Base-by-base conservation (phyloP, 1,284 basidiomycete genomes). In the Ganoderma sp. region DNA sequence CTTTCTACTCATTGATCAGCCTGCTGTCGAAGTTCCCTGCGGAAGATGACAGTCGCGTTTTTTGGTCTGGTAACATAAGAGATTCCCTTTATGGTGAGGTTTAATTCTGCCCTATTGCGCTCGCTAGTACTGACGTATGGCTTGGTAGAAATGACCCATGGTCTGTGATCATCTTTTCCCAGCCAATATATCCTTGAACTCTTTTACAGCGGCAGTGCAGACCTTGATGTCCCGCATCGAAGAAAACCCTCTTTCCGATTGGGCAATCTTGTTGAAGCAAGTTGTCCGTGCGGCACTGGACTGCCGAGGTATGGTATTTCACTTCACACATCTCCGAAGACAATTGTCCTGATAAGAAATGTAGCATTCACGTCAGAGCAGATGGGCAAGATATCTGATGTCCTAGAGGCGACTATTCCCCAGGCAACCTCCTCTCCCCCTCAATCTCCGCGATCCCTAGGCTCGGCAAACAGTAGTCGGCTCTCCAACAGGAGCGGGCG, bases 21-120 rank as follows among this genome's bases (percentile, higher is more conserved):
- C 84, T 92, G 61, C 77, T 94, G 69, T 85, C 84, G 72, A 94
- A 93, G 78, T 91, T 93, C 79, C 91, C 91, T 0, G 80, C 84
- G 37, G 90, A 92, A 73, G 81, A 87, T 37, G 90, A 92, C 71
- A 90, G 90, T 70, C 84, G 88, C 45, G 87, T 90, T 2, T 91
- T 91, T 73, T 92, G 89, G 88, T 86, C 88, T 42, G 79, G 81
- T 39, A 78, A 78, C 28, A 77, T 90, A 43, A 82, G 89, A 65
- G 90, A 93, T 77, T 78, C 83, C 65, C 74, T 93, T 32, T 92
- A 88, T 73, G 88, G 90, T 91, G 69, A 66, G 88, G 81, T 34
- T 15, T 43, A 10, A 54, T 34, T 9, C 32, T 17, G 15, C 39
- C n/a, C 22, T 4, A 10, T 22, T 41, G 3, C 25, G 17, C 17